phyloP scores from a whole-genome alignment of 805 yeast genomes.

The Wickerhamiella kurtzmanii region DNA sequence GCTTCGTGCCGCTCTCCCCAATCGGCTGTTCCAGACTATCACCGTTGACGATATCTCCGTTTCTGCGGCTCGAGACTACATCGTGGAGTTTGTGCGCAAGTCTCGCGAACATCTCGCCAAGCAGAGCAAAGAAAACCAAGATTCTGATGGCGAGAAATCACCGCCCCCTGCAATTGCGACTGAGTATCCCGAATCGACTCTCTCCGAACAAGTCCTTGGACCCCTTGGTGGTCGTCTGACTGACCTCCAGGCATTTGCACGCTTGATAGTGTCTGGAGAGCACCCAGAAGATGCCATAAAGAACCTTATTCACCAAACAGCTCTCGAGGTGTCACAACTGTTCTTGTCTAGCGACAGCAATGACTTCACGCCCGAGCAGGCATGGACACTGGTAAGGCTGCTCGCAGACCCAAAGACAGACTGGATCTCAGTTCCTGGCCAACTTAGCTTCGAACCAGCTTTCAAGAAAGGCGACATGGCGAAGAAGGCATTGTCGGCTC shows the following conservation, averaged over 20 bases:
- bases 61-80: constrained; percentile 56
- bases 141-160: constrained; percentile 19
- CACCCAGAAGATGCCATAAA: constrained; percentile 57
- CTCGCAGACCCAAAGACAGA: constrained; percentile 23
- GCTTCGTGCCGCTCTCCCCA: constrained; percentile 63
- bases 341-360: constrained; percentile 33
- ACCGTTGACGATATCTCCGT: constrained; percentile 70
- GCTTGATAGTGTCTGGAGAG: constrained; percentile 85
- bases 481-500: constrained; percentile 38
- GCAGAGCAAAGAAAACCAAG: neutral
- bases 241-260: constrained; percentile 77
- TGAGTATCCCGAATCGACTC: constrained; percentile 13
- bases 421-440: constrained; percentile 16
- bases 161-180: constrained; percentile 19
- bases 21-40: constrained; percentile 67
- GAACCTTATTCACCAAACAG: constrained; percentile 72
- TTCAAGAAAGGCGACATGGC: constrained; percentile 34
- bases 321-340: constrained; percentile 77
- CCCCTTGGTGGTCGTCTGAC: constrained; percentile 93
- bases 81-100: constrained; percentile 26
- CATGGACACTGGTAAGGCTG: constrained; percentile 66
- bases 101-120: constrained; percentile 2
- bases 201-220: constrained; percentile 26
- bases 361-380: constrained; percentile 64
- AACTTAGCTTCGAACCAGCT: constrained; percentile 21